These are phyloP conservation scores for Daldinia loculata DNA, from an alignment of 495 filamentous ascomycete genomes.

Conservation along the genomic window DNA sequence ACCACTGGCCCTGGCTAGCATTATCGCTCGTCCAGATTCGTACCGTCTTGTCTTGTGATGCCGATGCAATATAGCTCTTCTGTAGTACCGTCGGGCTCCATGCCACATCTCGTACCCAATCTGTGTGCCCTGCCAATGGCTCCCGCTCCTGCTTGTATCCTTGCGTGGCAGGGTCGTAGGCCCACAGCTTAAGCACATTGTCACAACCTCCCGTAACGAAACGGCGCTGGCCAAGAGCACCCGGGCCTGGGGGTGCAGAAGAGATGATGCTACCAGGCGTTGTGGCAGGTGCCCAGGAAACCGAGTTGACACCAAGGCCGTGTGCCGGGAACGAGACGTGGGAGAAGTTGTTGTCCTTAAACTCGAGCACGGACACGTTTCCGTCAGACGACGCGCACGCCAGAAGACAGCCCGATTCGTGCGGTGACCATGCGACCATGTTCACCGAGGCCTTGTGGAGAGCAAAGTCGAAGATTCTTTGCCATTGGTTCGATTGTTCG, in stretches of 20 bases:
- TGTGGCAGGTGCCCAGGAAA: conserved; percentile 90
- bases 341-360: conserved; percentile 90
- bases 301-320: conserved; percentile 90
- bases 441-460: conserved; percentile 95
- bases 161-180: conserved; percentile 59
- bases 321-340: conserved; percentile 91
- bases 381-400: conserved; percentile 95
- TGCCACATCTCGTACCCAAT: conserved; percentile 98
- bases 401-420: conserved; percentile 92
- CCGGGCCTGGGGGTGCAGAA: conserved; percentile 65
- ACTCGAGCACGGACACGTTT: conserved; percentile 90
- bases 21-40: conserved; percentile 91
- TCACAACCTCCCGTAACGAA: conserved; percentile 96
- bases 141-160: conserved; percentile 63
- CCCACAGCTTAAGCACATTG: conserved; percentile 91
- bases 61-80: conserved; percentile 94
- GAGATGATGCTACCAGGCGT: conserved; percentile 81
- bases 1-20: conserved; percentile 72
- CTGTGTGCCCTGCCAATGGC: conserved; percentile 78
- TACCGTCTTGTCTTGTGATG: conserved; percentile 95
- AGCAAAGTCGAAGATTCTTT: conserved; percentile 86
- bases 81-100: conserved; percentile 94
- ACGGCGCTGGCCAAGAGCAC: conserved; percentile 67
- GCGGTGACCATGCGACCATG: conserved; percentile 95
- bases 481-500: conserved; percentile 78